Conservation (phyloP, 2,329 filamentous ascomycete species). For the Alternaria tenuissima region DNA sequence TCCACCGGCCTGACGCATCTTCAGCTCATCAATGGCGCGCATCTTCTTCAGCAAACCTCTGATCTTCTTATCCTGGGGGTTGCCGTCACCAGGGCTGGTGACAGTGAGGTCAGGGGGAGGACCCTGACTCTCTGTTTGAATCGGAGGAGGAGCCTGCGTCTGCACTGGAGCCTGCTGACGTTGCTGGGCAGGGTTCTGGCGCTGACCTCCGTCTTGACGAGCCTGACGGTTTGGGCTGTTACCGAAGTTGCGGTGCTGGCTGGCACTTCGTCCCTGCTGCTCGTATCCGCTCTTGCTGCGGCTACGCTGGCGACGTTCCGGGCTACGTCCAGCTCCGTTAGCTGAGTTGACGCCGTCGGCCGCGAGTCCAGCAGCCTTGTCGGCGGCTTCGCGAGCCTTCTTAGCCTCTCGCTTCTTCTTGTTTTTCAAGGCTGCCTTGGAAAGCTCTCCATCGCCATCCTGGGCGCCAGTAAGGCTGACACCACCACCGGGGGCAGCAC, state of each 20-base stretch:
- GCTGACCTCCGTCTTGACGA: conserved; percentile 38
- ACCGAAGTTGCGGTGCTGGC: conserved; percentile 44
- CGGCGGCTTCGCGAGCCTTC: conserved; percentile 83
- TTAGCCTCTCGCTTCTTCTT: conserved; percentile 98
- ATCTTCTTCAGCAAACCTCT: conserved; percentile 96
- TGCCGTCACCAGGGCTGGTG: conserved; percentile 63
- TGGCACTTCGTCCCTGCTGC: conserved; percentile 40
- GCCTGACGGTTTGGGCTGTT: conserved; percentile 43
- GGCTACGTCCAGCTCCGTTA: conserved; percentile 62
- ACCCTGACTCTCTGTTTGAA: conserved; percentile 45
- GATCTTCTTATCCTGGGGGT: conserved; percentile 91
- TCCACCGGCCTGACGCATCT: conserved; percentile 92
- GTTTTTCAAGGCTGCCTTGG: conserved; percentile 89
- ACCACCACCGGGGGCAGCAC: conserved; percentile 72
- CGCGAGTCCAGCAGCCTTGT: conserved; percentile 50
- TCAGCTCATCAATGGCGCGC: conserved; percentile 94
- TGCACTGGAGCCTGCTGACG: conserved; percentile 27
- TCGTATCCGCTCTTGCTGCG: conserved; percentile 50
- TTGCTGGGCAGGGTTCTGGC: conserved; percentile 35
- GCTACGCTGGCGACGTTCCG: conserved; percentile 70
- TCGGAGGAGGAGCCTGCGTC: conserved; percentile 31
- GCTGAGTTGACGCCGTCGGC: conserved; percentile 41
- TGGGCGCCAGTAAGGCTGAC: conserved; percentile 71
- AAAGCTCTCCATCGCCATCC: conserved; percentile 75
- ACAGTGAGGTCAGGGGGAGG: conserved; percentile 61